Conservation (phyloP, 1,139 yeast species). For the Entelexis paramagnoliae region DNA sequence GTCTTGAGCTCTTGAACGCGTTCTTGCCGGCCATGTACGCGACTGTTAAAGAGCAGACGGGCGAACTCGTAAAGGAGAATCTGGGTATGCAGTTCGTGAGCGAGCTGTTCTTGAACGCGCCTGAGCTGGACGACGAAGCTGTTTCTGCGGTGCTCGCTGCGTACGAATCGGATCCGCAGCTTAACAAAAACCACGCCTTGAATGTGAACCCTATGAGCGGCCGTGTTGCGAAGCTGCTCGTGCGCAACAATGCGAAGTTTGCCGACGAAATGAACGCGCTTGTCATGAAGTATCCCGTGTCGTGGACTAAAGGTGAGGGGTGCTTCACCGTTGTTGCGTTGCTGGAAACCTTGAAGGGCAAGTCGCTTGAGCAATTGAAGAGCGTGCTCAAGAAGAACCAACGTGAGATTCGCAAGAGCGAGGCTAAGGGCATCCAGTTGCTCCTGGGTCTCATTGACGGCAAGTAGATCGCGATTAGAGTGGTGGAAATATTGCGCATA, state of each 20-base stretch:
- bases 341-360: constrained; percentile 32
- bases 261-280: constrained; percentile 43
- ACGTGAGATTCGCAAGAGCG: constrained; percentile 39
- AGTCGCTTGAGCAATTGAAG: constrained; percentile 36
- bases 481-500: neutral
- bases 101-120: constrained; percentile 47
- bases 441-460: constrained; percentile 36
- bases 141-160: constrained; percentile 42
- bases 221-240: constrained; percentile 65
- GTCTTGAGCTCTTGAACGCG: constrained; percentile 52
- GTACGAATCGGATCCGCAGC: constrained; percentile 35
- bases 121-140: constrained; percentile 39
- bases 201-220: constrained; percentile 57
- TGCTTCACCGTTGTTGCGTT: constrained; percentile 55
- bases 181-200: constrained; percentile 46
- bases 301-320: constrained; percentile 74
- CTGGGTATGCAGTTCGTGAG: constrained; percentile 75
- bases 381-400: constrained; percentile 42
- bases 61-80: constrained; percentile 50
- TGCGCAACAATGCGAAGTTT: constrained; percentile 54
- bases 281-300: constrained; percentile 40
- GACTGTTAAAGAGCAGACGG: constrained; percentile 39
- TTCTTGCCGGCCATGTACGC: constrained; percentile 60
- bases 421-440: constrained; percentile 74
- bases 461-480: neutral